Evolutionary conservation across 441 rosid genomes (phyloP).

Genomic region (Populus trichocarpa): DNA sequence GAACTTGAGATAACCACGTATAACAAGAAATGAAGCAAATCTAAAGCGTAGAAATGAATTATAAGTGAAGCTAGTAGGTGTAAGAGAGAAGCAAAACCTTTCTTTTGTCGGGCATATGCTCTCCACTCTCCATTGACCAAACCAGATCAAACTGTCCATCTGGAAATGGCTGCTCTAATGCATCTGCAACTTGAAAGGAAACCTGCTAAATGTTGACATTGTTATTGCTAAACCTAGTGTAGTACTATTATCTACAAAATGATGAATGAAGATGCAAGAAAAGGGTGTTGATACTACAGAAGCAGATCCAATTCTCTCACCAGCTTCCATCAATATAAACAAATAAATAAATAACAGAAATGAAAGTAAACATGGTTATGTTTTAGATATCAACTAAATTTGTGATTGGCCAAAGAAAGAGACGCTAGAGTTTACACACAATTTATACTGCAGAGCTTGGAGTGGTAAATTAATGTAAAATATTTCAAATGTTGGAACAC

Average conservation of each 20-base stretch:
- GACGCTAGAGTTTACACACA: background rate
- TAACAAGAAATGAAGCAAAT: background rate
- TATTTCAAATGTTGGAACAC: background rate
- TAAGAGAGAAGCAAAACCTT: constrained; percentile 38
- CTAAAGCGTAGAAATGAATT: background rate
- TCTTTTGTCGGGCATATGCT: constrained; percentile 87
- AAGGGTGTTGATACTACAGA: background rate
- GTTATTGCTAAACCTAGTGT: background rate
- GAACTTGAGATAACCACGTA: background rate
- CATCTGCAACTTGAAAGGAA: constrained; percentile 82
- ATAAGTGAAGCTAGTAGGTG: background rate
- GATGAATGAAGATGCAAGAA: background rate
- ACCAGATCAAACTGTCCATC: constrained; percentile 73
- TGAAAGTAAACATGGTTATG: background rate
- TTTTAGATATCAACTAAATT: background rate
- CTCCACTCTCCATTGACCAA: constrained; percentile 99
- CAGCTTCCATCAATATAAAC: background rate
- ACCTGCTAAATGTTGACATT: constrained; percentile 33
- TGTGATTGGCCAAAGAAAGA: background rate
- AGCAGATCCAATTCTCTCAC: background rate
- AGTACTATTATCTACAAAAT: background rate
- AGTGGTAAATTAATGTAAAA: background rate
- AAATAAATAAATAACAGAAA: background rate
- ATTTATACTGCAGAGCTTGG: background rate
- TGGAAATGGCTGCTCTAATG: constrained; percentile 81